These are phyloP conservation scores for Dendrobium catenatum DNA, from an alignment of 106 monocot species.

Conservation along the genomic window DNA sequence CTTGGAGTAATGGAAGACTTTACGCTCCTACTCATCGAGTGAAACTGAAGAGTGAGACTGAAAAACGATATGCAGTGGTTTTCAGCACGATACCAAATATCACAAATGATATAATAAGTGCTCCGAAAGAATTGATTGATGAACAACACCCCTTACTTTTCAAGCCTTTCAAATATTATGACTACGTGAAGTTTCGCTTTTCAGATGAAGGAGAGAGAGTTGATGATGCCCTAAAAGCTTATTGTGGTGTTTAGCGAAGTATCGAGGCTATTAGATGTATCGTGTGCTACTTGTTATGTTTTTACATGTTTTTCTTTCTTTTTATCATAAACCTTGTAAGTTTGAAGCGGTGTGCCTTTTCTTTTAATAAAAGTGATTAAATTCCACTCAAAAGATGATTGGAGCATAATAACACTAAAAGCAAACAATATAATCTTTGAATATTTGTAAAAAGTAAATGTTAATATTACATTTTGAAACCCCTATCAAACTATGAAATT, in stretches of 20 bases:
- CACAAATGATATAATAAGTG: not conserved
- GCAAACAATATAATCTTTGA: no score
- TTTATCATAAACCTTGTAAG: no score
- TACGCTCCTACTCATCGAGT: constrained; percentile 8
- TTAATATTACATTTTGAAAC: no score
- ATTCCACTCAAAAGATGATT: no score
- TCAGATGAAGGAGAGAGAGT: not conserved
- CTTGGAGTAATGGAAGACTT: constrained; percentile 28
- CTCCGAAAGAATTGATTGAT: constrained; percentile 22
- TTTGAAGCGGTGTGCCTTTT: no score
- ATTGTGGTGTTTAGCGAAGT: constrained; percentile 5
- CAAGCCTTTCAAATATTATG: constrained; percentile 12
- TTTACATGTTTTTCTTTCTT: no score
- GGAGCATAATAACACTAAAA: no score
- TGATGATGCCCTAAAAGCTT: constrained; percentile 1
- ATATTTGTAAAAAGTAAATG: no score
- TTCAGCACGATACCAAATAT: not conserved
- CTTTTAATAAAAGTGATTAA: no score
- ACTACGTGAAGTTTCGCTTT: constrained; percentile 2
- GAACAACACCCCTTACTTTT: constrained; percentile 9
- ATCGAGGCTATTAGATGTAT: not conserved
- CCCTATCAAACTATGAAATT: no score
- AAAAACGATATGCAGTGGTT: constrained; percentile 4
- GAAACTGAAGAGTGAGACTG: not conserved
- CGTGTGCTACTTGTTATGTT: no score